A percentile compares a stretch with the other conserved stretches of the same genome.
Conservation (phyloP, 2,329 filamentous ascomycete species). For the Sclerotinia sclerotiorum region DNA sequence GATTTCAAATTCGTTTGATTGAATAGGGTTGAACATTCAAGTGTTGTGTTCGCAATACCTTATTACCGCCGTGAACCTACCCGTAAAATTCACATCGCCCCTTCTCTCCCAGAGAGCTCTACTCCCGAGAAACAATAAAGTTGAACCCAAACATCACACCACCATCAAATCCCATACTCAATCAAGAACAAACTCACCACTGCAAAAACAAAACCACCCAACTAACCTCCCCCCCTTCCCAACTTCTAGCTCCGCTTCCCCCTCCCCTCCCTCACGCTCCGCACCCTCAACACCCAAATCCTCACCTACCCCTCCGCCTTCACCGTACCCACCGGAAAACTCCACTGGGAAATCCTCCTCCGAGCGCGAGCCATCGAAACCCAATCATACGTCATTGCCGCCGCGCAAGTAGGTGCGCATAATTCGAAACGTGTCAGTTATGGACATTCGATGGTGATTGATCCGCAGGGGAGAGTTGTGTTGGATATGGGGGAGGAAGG, state of each 20-base stretch:
- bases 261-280: constrained; percentile 68
- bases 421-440: constrained; percentile 79
- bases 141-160: no score
- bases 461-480: constrained; percentile 80
- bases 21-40: background rate
- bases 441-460: constrained; percentile 80
- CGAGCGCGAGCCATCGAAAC: constrained; percentile 83
- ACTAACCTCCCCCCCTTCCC: background rate
- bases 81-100: background rate
- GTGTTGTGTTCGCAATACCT: no score
- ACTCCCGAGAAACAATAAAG: no score
- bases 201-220: background rate
- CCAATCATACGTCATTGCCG: constrained; percentile 82
- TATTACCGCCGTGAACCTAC: background rate
- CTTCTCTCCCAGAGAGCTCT: no score
- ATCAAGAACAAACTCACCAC: no score
- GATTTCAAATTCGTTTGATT: background rate
- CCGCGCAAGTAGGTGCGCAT: constrained; percentile 75
- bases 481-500: constrained; percentile 58
- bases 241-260: constrained; percentile 66
- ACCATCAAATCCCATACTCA: no score
- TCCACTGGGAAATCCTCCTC: constrained; percentile 82
- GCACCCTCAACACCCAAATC: constrained; percentile 67
- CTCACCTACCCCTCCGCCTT: constrained; percentile 78
- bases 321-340: constrained; percentile 77